These are phyloP conservation scores for Symbiotaphrina buchneri DNA, from an alignment of 495 filamentous ascomycete genomes.

Conservation along the genomic window DNA sequence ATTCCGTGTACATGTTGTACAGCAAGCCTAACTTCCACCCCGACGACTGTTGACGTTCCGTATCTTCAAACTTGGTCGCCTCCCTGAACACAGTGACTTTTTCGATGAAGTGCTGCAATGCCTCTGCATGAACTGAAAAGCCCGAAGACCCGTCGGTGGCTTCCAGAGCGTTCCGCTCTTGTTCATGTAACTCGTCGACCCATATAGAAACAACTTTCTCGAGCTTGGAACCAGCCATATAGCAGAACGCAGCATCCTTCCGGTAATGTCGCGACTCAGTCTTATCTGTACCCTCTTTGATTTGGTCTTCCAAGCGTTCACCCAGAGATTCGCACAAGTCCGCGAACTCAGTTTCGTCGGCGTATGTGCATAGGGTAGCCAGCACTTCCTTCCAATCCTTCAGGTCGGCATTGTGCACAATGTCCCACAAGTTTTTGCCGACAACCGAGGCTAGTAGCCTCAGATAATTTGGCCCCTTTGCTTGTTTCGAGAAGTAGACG, in stretches of 20 bases:
- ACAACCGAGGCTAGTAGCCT: slow-evolving; percentile 79
- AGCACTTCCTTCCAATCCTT: slow-evolving; percentile 92
- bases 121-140: slow-evolving; percentile 80
- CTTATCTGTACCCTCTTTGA: slow-evolving; percentile 21
- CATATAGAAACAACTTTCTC: slow-evolving; percentile 93
- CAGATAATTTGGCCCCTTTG: slow-evolving; percentile 71
- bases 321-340: slow-evolving; percentile 94
- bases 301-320: slow-evolving; percentile 64
- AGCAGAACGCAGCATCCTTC: slow-evolving; percentile 91
- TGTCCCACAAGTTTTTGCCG: slow-evolving; percentile 93
- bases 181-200: slow-evolving; percentile 69
- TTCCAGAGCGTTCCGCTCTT: slow-evolving; percentile 51
- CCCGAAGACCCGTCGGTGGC: slow-evolving; percentile 43
- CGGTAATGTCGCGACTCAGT: slow-evolving; percentile 18
- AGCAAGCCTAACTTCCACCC: slow-evolving; percentile 78
- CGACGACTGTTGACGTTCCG: slow-evolving; percentile 38
- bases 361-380: slow-evolving; percentile 87
- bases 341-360: slow-evolving; percentile 70
- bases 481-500: slow-evolving; percentile 69
- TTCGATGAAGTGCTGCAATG: slow-evolving; percentile 84
- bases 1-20: slow-evolving; percentile 92
- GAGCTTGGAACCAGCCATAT: slow-evolving; percentile 79
- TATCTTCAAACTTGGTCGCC: slow-evolving; percentile 76
- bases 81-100: slow-evolving; percentile 96
- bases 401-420: slow-evolving; percentile 87